Evolutionary conservation across 306 rosid genomes (phyloP), one percentile per base, ranked within the genome.

Genomic region (Gillenia trifoliata): DNA sequence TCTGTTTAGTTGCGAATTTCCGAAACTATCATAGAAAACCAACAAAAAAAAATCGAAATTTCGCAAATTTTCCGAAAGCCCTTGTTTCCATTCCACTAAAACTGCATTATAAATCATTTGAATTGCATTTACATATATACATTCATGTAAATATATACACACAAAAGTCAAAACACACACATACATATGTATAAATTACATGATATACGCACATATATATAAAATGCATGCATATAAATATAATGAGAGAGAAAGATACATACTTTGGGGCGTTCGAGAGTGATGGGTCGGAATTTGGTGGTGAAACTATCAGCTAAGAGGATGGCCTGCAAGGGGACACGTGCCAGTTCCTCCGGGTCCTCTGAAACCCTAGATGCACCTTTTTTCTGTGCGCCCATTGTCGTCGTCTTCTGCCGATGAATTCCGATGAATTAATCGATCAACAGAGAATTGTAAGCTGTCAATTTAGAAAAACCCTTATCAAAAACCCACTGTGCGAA

Each of bases 191-290:
- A 43, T 3, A 66, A 19, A 38, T 38, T 11, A 38, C 2, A 38
- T 8, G 11, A 8, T 8, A 36, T 8, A 8, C 0, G 13, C n/a
- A n/a, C 28, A 43, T 2, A 30, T 26, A 43, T 6, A 20, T 36
- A 56, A 6, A 20, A 47, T 16, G 20, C 20, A 47, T n/a, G 28
- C 1, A 22, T 60, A 22, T 4, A 22, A 4, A 45, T 1, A 47
- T 12, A 74, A 23, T 2, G 5, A 29, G 9, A n/a, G 4, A 43
- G 47, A 49, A 26, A 28, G n/a, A 52, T 17, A 65, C 30, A 9
- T 73, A 94, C 97, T 79, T 94, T 94, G 73, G 99, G 98, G 75
- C 98, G 97, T 80, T 95, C 96, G 20, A 95, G 99, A 12, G 99
- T 95, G 82, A 92, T 95, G 67, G 99, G 99, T 61, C 93, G 87